Evolutionary conservation across 257 asterid genomes (phyloP).

Genomic region (Coffea eugenioides): DNA sequence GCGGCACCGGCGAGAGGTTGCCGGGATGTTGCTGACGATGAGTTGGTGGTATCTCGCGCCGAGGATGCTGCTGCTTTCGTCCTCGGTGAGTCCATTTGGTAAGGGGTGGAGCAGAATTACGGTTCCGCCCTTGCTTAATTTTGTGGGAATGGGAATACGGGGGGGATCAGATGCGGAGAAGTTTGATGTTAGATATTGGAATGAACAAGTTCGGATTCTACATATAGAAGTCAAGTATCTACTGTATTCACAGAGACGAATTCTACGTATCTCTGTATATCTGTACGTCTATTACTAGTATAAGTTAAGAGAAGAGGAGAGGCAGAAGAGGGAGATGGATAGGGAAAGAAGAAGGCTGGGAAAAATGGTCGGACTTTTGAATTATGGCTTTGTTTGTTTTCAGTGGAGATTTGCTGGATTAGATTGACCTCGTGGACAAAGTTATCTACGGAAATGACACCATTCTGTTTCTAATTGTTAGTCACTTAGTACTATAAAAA

Average conservation of each 20-base stretch:
- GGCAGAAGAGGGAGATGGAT: background rate
- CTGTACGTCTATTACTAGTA: background rate
- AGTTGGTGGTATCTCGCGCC: background rate
- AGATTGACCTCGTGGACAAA: background rate
- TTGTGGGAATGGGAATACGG: background rate
- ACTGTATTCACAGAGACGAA: background rate
- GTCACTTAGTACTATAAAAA: too few relatives aligned
- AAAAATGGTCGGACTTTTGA: conserved; percentile 3
- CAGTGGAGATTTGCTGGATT: background rate
- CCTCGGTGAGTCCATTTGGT: conserved; percentile 37
- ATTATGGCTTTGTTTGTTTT: background rate
- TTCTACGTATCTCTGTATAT: background rate
- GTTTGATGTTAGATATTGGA: too few relatives aligned
- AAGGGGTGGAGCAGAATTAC: background rate
- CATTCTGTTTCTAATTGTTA: background rate
- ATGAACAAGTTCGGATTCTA: background rate
- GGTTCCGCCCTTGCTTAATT: conserved; percentile 1
- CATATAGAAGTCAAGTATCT: background rate
- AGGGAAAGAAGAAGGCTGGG: background rate
- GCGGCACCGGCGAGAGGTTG: conserved; percentile 14
- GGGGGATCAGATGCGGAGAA: too few relatives aligned
- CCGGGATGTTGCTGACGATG: background rate
- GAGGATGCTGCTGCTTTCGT: conserved; percentile 7
- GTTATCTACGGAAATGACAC: background rate
- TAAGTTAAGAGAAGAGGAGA: background rate